These are phyloP conservation scores for Arxiozyma slooffiae DNA, from an alignment of 1,139 yeast genomes.

Conservation along the genomic window DNA sequence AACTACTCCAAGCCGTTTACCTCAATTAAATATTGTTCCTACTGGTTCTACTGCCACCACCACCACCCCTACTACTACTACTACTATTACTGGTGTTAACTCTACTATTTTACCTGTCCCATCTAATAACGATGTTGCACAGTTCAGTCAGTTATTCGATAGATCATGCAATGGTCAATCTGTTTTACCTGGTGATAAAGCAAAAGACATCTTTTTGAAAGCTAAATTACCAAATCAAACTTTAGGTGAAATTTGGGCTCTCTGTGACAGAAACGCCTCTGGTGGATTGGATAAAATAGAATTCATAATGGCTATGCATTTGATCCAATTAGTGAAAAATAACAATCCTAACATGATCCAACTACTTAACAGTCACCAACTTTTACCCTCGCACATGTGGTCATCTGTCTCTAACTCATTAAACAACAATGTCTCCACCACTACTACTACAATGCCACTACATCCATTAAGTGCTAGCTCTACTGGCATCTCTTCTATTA, in stretches of 20 bases:
- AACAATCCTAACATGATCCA: slow-evolving; percentile 68
- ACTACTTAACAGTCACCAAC: slow-evolving; percentile 45
- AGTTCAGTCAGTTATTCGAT: slow-evolving; percentile 65
- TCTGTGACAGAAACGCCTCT: slow-evolving; percentile 65
- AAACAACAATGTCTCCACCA: too few species aligned
- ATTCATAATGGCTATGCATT: slow-evolving; percentile 89
- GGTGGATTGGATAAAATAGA: slow-evolving; percentile 67
- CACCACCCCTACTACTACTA: neutral
- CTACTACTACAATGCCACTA: neutral
- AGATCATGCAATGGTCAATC: slow-evolving; percentile 45
- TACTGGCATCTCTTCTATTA: slow-evolving; percentile 24
- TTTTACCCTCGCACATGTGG: slow-evolving; percentile 61
- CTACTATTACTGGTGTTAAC: neutral
- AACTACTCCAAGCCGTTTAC: slow-evolving; percentile 18
- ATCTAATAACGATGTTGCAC: slow-evolving; percentile 53
- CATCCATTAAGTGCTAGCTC: slow-evolving; percentile 19
- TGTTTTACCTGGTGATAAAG: slow-evolving; percentile 58
- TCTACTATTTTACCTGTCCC: slow-evolving; percentile 44
- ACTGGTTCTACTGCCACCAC: slow-evolving; percentile 15
- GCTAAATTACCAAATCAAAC: slow-evolving; percentile 71
- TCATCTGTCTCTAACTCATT: slow-evolving; percentile 33
- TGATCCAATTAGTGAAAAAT: slow-evolving; percentile 69
- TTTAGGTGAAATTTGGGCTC: slow-evolving; percentile 79
- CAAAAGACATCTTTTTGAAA: slow-evolving; percentile 77
- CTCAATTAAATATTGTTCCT: slow-evolving; percentile 36